Evolutionary conservation across 371 early-diverging fungal species (phyloP).

Genomic region (Mucor indicus): DNA sequence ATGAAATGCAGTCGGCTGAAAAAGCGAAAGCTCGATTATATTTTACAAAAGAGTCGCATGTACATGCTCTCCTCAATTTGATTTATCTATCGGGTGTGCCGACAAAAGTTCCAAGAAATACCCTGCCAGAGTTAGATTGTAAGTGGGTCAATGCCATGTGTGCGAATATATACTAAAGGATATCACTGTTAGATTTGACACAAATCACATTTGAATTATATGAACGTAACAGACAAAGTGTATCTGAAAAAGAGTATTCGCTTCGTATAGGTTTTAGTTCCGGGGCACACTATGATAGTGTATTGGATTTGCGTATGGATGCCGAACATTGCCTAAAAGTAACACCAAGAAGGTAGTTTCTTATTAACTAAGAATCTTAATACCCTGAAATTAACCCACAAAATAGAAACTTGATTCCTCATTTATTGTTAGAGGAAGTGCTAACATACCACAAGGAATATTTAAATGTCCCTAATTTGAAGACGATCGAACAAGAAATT

Average conservation of each 20-base stretch:
- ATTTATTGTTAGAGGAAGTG: conserved; percentile 43
- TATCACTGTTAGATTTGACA: conserved; percentile 66
- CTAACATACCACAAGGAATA: conserved; percentile 40
- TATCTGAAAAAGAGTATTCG: conserved; percentile 72
- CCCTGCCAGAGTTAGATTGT: conserved; percentile 92
- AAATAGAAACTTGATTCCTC: conserved; percentile 42
- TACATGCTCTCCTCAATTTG: conserved; percentile 87
- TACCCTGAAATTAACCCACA: neutral
- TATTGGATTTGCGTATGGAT: conserved; percentile 88
- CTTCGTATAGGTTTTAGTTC: conserved; percentile 90
- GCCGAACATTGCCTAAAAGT: conserved; percentile 86
- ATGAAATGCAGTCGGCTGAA: conserved; percentile 52
- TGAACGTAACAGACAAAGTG: conserved; percentile 72
- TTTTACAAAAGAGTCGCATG: conserved; percentile 96
- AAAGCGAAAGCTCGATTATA: conserved; percentile 82
- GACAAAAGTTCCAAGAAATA: conserved; percentile 60
- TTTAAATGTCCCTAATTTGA: conserved; percentile 43
- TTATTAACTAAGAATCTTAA: neutral
- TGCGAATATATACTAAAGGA: neutral
- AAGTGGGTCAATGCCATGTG: conserved; percentile 23
- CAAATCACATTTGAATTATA: conserved; percentile 97
- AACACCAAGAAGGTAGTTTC: conserved; percentile 57
- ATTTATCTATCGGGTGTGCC: conserved; percentile 85
- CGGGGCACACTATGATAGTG: conserved; percentile 87
- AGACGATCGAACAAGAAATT: conserved; percentile 42